A percentile compares a stretch with the other conserved stretches of the same genome.
These are phyloP conservation scores for Tylopilus rubrobrunneus DNA, from an alignment of 768 basidiomycete species.

Conservation along the genomic window DNA sequence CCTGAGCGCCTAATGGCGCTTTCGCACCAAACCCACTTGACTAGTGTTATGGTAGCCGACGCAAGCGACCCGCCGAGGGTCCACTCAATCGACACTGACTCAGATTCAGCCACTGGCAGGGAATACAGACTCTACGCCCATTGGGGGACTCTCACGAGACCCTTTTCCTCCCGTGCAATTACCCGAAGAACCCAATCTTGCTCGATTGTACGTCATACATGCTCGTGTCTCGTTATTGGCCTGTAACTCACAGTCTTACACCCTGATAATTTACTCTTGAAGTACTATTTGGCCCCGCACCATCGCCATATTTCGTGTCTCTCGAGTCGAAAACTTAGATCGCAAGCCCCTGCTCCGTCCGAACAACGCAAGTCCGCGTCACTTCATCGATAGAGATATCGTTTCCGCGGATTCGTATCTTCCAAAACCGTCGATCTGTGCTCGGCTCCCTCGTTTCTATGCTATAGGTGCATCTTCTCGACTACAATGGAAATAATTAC, in stretches of 20 bases:
- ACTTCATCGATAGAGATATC: not conserved
- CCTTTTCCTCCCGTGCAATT: not conserved
- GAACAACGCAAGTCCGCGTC: not conserved
- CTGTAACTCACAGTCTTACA: no score
- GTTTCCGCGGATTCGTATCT: constrained; percentile 11
- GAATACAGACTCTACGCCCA: not conserved
- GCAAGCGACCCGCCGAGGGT: not conserved
- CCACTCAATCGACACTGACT: not conserved
- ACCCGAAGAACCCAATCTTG: constrained; percentile 2
- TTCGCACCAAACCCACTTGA: not conserved
- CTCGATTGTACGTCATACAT: constrained; percentile 15
- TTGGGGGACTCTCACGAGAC: constrained; percentile 6
- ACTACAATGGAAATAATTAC: not conserved
- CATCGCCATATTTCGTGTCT: not conserved
- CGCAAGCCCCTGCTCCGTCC: not conserved
- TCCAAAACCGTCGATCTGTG: not conserved
- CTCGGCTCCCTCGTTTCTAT: constrained; percentile 5
- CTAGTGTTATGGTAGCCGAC: not conserved
- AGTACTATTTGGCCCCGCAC: not conserved
- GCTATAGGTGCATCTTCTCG: constrained; percentile 1
- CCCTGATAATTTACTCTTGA: not conserved
- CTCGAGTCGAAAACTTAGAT: not conserved
- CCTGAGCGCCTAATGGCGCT: not conserved
- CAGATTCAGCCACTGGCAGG: not conserved
- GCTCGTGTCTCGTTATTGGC: no score